Base-by-base conservation (phyloP, 2,329 filamentous ascomycete species). In the Camillea tinctor region DNA sequence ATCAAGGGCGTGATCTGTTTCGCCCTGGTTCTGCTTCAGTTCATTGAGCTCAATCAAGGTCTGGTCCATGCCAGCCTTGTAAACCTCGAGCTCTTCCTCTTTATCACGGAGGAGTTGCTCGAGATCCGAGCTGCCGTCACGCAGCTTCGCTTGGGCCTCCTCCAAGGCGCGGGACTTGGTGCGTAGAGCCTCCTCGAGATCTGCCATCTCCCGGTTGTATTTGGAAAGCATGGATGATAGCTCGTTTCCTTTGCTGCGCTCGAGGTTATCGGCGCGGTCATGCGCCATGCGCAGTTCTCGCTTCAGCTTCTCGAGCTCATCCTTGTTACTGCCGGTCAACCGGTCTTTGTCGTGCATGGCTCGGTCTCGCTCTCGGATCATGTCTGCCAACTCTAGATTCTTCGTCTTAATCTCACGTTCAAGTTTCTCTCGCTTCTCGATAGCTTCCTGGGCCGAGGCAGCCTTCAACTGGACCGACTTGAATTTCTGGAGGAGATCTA, bases 381-480 rank as follows among this genome's bases (percentile, higher is more conserved):
- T 98, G 74, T 98, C 93, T 30, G 95, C 95, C 63, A 99, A 79
- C 76, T 99, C 95, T n/a, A 99, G 81, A 73, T 99, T 99, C 85
- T 99, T 99, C 26, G 94, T 97, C 85, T 99, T 99, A 74, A 99
- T 90, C 78, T 99, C 95, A 36, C 94, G 90, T 79, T 98, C 93
- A 56, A 99, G 84, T 80, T 96, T 97, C 79, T 99, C 95, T 8
- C 94, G 89, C 68, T 86, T 88, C 59, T 98, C 95, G 64, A 98
- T 97, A 1, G 95, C 95, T 78, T 99, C 95, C 73, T 98, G 94
- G 0, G 95, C 95, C 4, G 93, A 98, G 17, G 94, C 93, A 1
- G 95, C 95, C 82, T 98, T 99, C 64, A 98, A 84, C 75, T 98
- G 96, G 44, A 97, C 91, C 6, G 88, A 84, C 83, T 99, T 99